Evolutionary conservation across 305 asterid species (phyloP), one percentile per base, ranked within the genome.

Genomic region (Euphrasia arctica): DNA sequence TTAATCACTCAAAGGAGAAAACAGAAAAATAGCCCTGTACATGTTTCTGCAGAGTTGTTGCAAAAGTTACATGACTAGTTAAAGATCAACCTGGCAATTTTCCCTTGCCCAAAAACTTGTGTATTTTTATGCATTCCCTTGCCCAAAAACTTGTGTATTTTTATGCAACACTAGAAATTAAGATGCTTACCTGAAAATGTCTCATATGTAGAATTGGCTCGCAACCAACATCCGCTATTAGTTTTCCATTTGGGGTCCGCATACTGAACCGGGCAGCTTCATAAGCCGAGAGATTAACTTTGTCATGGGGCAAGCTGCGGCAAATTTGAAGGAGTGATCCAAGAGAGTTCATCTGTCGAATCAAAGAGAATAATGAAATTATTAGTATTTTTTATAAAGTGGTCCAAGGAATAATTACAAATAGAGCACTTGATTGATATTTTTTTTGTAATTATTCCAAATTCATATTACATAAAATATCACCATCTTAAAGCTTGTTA

Each of bases 171-270:
- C 18, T 9, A 29, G 22, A 57, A 28, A 15, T 56, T 25, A 15
- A 58, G 39, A 27, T 64, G 60, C 75, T 54, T 59, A 89, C 98
- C 97, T 92, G 98, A 70, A 92, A 92, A 60, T 92, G 89, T 75
- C 98, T 80, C 98, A 92, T 92, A 63, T 92, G 96, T 45, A 92
- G 84, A 62, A 92, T 90, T 10, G 97, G 98, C 82, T 92, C 96
- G 62, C 98, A 90, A 41, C 98, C 98, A 61, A 89, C 91, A 62
- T 90, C 98, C 10, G 98, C 97, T 13, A 90, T 86, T 60, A 77
- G 78, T 47, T 87, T 89, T 8, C 98, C 98, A 0, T 78, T 87
- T 9, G 97, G 94, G 25, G 97, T 92, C 72, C 62, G 81, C 77
- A 82, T 62, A 67, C 94, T 80, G 83, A 92, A 90, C 11, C 96